Evolutionary conservation across 2,329 filamentous ascomycete species (phyloP), one percentile per base, ranked within the genome.

Genomic region (Thielaviopsis populi): DNA sequence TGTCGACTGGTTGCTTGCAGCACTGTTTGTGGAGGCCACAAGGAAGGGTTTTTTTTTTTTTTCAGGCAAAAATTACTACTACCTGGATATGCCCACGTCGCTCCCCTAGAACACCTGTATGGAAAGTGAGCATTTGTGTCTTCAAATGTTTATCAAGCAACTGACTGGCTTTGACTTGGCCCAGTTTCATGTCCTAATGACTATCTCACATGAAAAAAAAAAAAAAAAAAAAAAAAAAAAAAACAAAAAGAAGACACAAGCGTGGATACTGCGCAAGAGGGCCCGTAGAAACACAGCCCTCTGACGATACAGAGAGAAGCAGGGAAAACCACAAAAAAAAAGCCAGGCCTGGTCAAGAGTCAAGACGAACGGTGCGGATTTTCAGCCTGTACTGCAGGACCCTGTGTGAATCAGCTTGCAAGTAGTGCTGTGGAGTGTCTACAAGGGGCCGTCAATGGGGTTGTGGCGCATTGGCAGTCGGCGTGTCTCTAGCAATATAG

Each of bases 201-300:
- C n/a, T n/a, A n/a, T n/a, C n/a, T n/a, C n/a, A n/a, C n/a, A n/a
- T n/a, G n/a, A 43, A 43, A 17, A 48, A 19, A 19, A 40, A 41
- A 37, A 58, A 37, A 24, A 43, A 43, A 17, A 48, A 19, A 19
- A 40, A 41, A 37, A 58, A 37, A 59, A 13, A 11, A 15, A 50
- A 50, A 24, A 27, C 17, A 13, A 33, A 15, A n/a, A 42, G 6
- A 56, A 17, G 30, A 37, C n/a, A 17, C 27, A 56, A 56, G 37
- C 53, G 53, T 56, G 53, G 15, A 19, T n/a, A 56, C 15, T 33
- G n/a, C 19, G 17, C 17, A 60, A 60, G 27, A 43, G 37, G 22
- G n/a, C 33, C 33, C 27, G n/a, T 56, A 56, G 53, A 56, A 33
- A 56, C 53, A 56, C 53, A 56, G 53, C 53, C 53, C 27, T 56